These are phyloP conservation scores for Mucor irregularis DNA, from an alignment of 371 early-diverging fungal species.

Conservation along the genomic window DNA sequence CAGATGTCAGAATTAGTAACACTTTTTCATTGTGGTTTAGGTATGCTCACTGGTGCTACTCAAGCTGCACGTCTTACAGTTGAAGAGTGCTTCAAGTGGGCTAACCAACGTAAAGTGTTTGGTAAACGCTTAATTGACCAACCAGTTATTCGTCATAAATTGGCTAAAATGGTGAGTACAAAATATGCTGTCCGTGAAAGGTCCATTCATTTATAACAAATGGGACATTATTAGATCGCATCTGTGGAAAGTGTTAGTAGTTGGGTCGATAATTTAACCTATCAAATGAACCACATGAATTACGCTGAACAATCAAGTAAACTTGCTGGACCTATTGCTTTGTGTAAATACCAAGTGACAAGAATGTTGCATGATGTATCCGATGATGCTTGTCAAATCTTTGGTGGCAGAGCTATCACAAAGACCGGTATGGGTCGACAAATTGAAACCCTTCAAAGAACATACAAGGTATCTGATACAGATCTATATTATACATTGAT, in stretches of 20 bases:
- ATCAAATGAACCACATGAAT: conserved; percentile 60
- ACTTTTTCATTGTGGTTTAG: too few species aligned
- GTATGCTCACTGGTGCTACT: conserved; percentile 27
- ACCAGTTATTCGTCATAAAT: conserved; percentile 69
- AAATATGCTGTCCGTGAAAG: too few species aligned
- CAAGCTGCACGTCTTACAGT: conserved; percentile 28
- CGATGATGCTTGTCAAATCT: conserved; percentile 67
- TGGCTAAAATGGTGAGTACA: too few species aligned
- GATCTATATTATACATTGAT: too few species aligned
- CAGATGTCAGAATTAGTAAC: too few species aligned
- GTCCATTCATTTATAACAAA: too few species aligned
- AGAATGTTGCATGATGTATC: conserved; percentile 54
- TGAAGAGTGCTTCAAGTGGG: conserved; percentile 49
- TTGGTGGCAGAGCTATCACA: conserved; percentile 65
- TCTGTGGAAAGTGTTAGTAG: conserved; percentile 51
- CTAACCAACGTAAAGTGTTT: conserved; percentile 68
- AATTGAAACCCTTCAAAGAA: conserved; percentile 52
- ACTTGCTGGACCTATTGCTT: conserved; percentile 67
- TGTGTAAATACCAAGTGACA: conserved; percentile 58
- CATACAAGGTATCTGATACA: conserved; percentile 59
- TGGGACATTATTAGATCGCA: too few species aligned
- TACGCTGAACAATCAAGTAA: conserved; percentile 57
- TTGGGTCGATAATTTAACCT: conserved; percentile 60
- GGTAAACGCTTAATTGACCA: conserved; percentile 80
- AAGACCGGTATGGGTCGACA: conserved; percentile 58